These are phyloP conservation scores for Pseudocercospora crystallina DNA, from an alignment of 2,329 filamentous ascomycete species.

Conservation along the genomic window DNA sequence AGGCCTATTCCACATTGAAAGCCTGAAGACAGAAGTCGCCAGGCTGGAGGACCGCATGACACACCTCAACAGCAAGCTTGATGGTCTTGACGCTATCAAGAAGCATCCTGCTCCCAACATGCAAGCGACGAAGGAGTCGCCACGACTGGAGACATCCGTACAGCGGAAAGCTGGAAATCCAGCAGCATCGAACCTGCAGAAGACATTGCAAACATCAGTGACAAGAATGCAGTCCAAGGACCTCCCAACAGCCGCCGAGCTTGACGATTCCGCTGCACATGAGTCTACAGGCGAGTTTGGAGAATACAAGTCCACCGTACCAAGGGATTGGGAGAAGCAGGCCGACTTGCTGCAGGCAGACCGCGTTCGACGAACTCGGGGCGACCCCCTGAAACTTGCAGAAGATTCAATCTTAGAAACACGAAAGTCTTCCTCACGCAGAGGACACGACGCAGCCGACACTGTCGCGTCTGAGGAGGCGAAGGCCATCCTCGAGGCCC, in stretches of 20 bases:
- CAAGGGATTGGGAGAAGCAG: slow-evolving; percentile 28
- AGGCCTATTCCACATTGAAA: slow-evolving; percentile 23
- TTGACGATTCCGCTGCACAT: slow-evolving; percentile 33
- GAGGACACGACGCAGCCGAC: background rate
- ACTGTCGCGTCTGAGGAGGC: slow-evolving; percentile 2
- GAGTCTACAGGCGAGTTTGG: slow-evolving; percentile 31
- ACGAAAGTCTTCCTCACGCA: background rate
- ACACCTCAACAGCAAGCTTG: slow-evolving; percentile 8
- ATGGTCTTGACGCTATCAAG: slow-evolving; percentile 6
- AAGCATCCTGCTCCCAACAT: background rate
- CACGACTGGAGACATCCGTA: background rate
- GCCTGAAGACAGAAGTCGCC: slow-evolving; percentile 33
- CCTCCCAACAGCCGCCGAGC: slow-evolving; percentile 16
- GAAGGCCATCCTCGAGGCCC: slow-evolving; percentile 8
- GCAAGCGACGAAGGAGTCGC: slow-evolving; percentile 2
- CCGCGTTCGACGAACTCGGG: slow-evolving; percentile 27
- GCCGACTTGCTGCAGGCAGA: slow-evolving; percentile 31
- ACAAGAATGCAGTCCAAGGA: slow-evolving; percentile 31
- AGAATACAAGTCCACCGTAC: slow-evolving; percentile 21
- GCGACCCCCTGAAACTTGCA: slow-evolving; percentile 1
- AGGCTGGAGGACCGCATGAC: slow-evolving; percentile 13
- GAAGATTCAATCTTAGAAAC: slow-evolving; percentile 4
- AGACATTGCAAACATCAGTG: slow-evolving; percentile 25
- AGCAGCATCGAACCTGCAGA: slow-evolving; percentile 1
- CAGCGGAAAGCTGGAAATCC: slow-evolving; percentile 1